A percentile compares a stretch with the other conserved stretches of the same genome.
Evolutionary conservation across 1,139 yeast species (phyloP).

Genomic region (Pichia sp.): DNA sequence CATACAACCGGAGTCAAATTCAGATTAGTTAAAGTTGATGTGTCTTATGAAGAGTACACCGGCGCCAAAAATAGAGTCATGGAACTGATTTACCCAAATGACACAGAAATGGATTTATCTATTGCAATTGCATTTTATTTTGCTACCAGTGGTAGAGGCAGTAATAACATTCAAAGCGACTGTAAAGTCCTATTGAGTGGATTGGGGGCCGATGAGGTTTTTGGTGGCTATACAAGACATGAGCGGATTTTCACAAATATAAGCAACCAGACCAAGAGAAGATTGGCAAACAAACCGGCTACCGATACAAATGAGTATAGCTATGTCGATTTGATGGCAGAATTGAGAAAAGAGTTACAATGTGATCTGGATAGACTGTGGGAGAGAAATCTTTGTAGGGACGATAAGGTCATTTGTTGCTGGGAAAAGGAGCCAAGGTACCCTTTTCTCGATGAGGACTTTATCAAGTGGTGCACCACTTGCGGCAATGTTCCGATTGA

Average conservation of each 20-base stretch:
- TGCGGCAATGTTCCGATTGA: constrained; percentile 37
- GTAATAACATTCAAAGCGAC: constrained; percentile 28
- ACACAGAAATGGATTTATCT: constrained; percentile 91
- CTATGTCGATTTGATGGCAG: constrained; percentile 22
- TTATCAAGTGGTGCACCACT: constrained; percentile 45
- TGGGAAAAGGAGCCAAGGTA: constrained; percentile 92
- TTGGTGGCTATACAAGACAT: constrained; percentile 89
- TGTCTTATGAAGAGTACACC: constrained; percentile 59
- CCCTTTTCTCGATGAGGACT: constrained; percentile 67
- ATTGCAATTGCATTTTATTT: constrained; percentile 93
- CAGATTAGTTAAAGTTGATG: constrained; percentile 58
- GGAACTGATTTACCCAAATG: constrained; percentile 68
- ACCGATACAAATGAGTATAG: constrained; percentile 14
- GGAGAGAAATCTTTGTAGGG: constrained; percentile 78
- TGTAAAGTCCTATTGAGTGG: constrained; percentile 81
- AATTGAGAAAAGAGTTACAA: constrained; percentile 46
- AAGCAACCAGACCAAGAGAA: constrained; percentile 20
- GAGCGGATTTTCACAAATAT: constrained; percentile 38
- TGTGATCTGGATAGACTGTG: constrained; percentile 69
- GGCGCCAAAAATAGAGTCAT: constrained; percentile 44
- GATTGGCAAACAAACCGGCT: constrained; percentile 16
- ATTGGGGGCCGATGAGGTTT: constrained; percentile 92
- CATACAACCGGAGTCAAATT: constrained; percentile 28
- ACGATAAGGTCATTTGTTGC: constrained; percentile 74
- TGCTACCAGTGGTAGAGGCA: constrained; percentile 46